Evolutionary conservation across 148 eudicot genomes (phyloP).

Genomic region (Beta vulgaris): DNA sequence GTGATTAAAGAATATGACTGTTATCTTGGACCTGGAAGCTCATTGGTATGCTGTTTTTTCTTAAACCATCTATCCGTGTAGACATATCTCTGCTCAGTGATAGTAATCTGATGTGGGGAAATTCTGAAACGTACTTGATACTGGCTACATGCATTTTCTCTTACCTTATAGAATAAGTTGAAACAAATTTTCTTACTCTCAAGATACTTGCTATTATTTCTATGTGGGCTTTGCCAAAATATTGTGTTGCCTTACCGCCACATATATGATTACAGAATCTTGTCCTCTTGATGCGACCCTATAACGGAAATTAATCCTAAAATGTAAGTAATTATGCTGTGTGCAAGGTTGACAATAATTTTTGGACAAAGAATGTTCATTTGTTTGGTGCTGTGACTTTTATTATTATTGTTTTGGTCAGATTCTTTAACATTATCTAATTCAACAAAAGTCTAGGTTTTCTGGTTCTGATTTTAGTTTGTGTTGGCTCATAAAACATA

Average conservation of each 20-base stretch:
- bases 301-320: too few species aligned
- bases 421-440: too few species aligned
- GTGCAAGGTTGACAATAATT: not conserved
- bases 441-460: not conserved
- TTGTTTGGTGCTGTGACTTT: not conserved
- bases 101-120: not conserved
- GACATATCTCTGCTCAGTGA: not conserved
- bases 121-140: not conserved
- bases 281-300: not conserved
- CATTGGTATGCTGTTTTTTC: slow-evolving; percentile 53
- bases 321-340: not conserved
- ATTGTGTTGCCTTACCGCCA: not conserved
- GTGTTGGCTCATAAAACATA: too few species aligned
- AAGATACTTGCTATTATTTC: not conserved
- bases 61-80: not conserved
- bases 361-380: not conserved
- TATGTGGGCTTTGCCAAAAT: not conserved
- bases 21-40: slow-evolving; percentile 97
- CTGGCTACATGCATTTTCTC: not conserved
- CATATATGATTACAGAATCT: not conserved
- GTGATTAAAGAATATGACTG: slow-evolving; percentile 87
- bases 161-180: not conserved
- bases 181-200: not conserved
- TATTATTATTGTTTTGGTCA: not conserved
- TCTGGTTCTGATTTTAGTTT: not conserved